phyloP scores from a whole-genome alignment of 2,329 filamentous ascomycete genomes.

The Ceratocystis cacaofunesta region DNA sequence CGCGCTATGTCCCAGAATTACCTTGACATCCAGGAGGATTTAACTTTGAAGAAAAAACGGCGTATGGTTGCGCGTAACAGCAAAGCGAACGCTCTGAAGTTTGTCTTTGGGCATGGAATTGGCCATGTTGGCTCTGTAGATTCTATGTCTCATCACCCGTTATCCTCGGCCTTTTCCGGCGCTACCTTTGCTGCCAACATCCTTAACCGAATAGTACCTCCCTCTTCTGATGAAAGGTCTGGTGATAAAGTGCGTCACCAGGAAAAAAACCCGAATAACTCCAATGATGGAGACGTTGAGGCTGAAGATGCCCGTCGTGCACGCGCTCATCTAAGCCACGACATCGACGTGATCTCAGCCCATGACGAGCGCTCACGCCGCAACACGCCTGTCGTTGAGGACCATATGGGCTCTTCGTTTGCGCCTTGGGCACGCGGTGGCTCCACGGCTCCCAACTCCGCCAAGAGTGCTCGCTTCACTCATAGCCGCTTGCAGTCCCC shows the following conservation, averaged over 20 bases:
- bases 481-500: conserved; percentile 21
- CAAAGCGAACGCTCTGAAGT: conserved; percentile 25
- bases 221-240: background rate
- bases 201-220: background rate
- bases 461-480: conserved; percentile 25
- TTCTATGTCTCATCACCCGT: conserved; percentile 25
- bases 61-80: conserved; percentile 24
- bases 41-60: conserved; percentile 21
- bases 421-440: conserved; percentile 38
- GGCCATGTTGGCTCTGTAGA: conserved; percentile 22
- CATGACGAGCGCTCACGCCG: conserved; percentile 15
- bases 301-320: conserved; percentile 5
- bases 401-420: conserved; percentile 43
- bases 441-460: conserved; percentile 34
- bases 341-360: conserved; percentile 42
- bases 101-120: conserved; percentile 26
- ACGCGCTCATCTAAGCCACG: conserved; percentile 27
- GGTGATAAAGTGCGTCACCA: background rate
- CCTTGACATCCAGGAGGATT: conserved; percentile 38
- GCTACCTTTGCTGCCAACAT: conserved; percentile 27
- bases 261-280: background rate
- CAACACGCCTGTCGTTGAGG: conserved; percentile 46
- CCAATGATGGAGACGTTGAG: background rate
- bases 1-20: conserved; percentile 28
- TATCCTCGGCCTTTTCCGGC: conserved; percentile 30